phyloP scores from a whole-genome alignment of 2,329 filamentous ascomycete genomes.

The Aspergillus alliaceus region DNA sequence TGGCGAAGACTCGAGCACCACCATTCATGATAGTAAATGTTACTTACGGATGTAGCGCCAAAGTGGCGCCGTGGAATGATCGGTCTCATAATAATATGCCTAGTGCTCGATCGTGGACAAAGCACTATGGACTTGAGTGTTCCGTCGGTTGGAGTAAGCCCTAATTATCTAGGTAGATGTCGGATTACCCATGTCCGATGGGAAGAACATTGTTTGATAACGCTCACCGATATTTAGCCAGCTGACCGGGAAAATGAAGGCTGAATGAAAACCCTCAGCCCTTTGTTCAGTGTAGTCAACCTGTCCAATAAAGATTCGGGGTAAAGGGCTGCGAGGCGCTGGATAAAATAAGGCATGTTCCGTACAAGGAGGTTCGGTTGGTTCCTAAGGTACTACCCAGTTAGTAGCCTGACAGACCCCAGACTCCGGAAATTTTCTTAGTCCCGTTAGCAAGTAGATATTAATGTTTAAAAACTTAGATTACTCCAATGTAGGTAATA shows the following conservation, averaged over 20 bases:
- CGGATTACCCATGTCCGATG: not conserved
- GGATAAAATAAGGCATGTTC: not conserved
- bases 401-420: not conserved
- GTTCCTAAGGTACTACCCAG: not conserved
- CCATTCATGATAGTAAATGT: not conserved
- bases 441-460: not conserved
- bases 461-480: not conserved
- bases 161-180: not conserved
- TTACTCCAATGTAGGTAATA: not conserved
- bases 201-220: not conserved
- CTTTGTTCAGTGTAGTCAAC: not conserved
- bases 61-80: not conserved
- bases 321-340: not conserved
- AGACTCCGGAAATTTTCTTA: conserved; percentile 1
- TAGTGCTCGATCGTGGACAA: not conserved
- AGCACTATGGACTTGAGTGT: not conserved
- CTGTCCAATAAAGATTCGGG: not conserved
- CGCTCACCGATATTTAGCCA: not conserved
- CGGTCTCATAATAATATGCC: not conserved
- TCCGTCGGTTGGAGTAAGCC: not conserved
- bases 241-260: not conserved
- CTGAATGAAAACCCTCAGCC: not conserved
- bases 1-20: not conserved
- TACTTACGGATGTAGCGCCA: not conserved
- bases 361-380: not conserved